Percentiles rank a stretch among this genome's conserved stretches.
These are phyloP conservation scores for Massarina eburnea DNA, from an alignment of 2,329 filamentous ascomycete species.

Conservation along the genomic window DNA sequence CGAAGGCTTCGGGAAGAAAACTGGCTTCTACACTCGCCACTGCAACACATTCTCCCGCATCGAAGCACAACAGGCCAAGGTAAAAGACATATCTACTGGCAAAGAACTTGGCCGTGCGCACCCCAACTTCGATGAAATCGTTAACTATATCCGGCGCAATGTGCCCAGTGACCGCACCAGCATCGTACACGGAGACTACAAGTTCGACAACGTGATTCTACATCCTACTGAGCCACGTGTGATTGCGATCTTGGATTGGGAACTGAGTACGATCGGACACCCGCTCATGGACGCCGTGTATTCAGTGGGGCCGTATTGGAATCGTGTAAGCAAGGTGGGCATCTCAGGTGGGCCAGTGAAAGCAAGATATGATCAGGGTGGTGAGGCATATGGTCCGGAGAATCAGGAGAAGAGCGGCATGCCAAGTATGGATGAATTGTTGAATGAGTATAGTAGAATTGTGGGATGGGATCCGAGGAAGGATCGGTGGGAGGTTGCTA, in stretches of 20 bases:
- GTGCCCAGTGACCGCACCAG: conserved; percentile 72
- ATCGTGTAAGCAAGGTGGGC: conserved; percentile 34
- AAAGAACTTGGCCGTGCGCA: conserved; percentile 68
- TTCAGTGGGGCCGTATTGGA: conserved; percentile 57
- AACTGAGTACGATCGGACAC: conserved; percentile 94
- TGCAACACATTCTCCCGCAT: conserved; percentile 79
- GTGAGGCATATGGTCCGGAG: conserved; percentile 28
- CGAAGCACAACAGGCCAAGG: conserved; percentile 72
- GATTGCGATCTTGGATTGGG: conserved; percentile 94
- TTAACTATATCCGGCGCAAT: conserved; percentile 70
- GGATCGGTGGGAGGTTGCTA: conserved; percentile 38
- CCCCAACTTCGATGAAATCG: conserved; percentile 77
- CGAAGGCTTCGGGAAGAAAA: conserved; percentile 68
- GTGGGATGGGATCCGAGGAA: conserved; percentile 69
- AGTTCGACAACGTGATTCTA: conserved; percentile 68
- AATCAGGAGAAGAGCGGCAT: conserved; percentile 61
- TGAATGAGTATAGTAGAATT: conserved; percentile 65
- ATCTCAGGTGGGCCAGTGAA: conserved; percentile 39
- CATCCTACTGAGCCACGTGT: conserved; percentile 83
- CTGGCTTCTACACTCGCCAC: conserved; percentile 82
- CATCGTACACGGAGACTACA: conserved; percentile 92
- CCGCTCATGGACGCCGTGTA: conserved; percentile 89
- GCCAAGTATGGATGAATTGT: conserved; percentile 58
- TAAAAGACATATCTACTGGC: conserved; percentile 70
- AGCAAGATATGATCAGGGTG: conserved; percentile 43